phyloP scores from a whole-genome alignment of 2,329 filamentous ascomycete genomes.

The Biscogniauxia marginata region DNA sequence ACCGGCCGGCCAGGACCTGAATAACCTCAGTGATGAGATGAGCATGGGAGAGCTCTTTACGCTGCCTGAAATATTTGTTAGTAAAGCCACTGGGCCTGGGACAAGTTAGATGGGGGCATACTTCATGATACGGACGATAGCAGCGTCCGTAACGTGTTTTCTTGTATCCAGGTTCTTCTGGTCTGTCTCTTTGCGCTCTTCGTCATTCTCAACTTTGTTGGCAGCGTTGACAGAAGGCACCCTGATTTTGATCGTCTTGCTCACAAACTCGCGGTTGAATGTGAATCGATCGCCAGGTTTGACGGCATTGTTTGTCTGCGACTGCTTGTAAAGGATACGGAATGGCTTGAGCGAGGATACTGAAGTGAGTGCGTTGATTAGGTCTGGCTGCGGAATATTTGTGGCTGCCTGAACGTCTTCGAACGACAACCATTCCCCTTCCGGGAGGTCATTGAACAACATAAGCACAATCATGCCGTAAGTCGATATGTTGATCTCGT shows the following conservation, averaged over 20 bases:
- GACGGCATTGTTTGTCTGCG: slow-evolving; percentile 69
- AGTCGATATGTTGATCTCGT: slow-evolving; percentile 90
- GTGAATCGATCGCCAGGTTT: slow-evolving; percentile 75
- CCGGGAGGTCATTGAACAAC: slow-evolving; percentile 77
- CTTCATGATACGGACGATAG: slow-evolving; percentile 84
- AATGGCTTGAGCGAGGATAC: slow-evolving; percentile 77
- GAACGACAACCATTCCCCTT: slow-evolving; percentile 51
- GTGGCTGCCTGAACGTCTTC: slow-evolving; percentile 84
- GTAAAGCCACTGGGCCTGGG: slow-evolving; percentile 6
- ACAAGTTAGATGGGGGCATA: slow-evolving; percentile 40
- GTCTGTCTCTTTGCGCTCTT: slow-evolving; percentile 69
- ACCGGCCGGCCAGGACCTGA: slow-evolving; percentile 64
- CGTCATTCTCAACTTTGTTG: slow-evolving; percentile 79
- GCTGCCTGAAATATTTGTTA: slow-evolving; percentile 54
- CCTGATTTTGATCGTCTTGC: slow-evolving; percentile 84
- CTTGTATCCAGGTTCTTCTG: slow-evolving; percentile 73
- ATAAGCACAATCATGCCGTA: slow-evolving; percentile 88
- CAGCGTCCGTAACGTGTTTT: slow-evolving; percentile 70
- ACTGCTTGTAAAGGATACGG: slow-evolving; percentile 75
- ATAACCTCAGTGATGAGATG: slow-evolving; percentile 72
- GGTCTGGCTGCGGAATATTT: slow-evolving; percentile 71
- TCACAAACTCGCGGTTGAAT: slow-evolving; percentile 80
- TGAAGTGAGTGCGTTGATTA: slow-evolving; percentile 76
- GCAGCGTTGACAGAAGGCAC: slow-evolving; percentile 78
- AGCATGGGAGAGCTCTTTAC: slow-evolving; percentile 68